Percentiles rank a stretch among this genome's conserved stretches.
These are phyloP conservation scores for Lecanosticta acicola DNA, from an alignment of 2,329 filamentous ascomycete species.

Conservation along the genomic window DNA sequence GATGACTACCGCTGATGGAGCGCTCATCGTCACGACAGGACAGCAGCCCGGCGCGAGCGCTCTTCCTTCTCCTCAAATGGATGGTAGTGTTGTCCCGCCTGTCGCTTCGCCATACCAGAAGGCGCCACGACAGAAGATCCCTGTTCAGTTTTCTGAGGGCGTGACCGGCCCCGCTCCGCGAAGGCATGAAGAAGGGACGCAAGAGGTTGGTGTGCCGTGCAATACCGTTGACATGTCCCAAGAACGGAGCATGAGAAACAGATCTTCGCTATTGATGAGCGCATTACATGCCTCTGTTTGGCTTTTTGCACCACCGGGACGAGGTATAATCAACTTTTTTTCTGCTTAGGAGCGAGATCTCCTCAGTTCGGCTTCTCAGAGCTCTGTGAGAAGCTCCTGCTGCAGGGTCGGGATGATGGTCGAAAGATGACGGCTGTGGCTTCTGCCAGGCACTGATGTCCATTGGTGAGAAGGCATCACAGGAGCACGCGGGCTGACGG, in stretches of 20 bases:
- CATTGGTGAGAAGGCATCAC: slow-evolving; percentile 12
- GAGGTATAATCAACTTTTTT: no score
- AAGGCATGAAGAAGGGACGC: neutral
- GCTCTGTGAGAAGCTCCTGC: slow-evolving; percentile 2
- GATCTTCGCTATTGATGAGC: no score
- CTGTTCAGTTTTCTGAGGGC: neutral
- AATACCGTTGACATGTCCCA: no score
- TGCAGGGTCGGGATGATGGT: slow-evolving; percentile 13
- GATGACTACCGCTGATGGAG: no score
- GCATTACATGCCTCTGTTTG: no score
- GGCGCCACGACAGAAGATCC: slow-evolving; percentile 1
- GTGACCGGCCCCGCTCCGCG: slow-evolving; percentile 6
- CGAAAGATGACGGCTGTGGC: slow-evolving; percentile 18
- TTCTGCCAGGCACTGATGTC: slow-evolving; percentile 9
- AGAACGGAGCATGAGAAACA: no score
- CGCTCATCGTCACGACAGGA: no score
- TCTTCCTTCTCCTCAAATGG: no score
- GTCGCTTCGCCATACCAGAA: neutral
- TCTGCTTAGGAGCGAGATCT: neutral
- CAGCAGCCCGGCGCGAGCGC: no score
- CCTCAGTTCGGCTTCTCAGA: neutral
- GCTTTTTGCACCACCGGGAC: no score
- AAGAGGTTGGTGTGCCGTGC: neutral
- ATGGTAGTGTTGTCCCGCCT: no score
- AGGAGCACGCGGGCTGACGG: slow-evolving; percentile 13